Base-by-base conservation (phyloP, 2,329 filamentous ascomycete genomes). In the Diplodia mutila region DNA sequence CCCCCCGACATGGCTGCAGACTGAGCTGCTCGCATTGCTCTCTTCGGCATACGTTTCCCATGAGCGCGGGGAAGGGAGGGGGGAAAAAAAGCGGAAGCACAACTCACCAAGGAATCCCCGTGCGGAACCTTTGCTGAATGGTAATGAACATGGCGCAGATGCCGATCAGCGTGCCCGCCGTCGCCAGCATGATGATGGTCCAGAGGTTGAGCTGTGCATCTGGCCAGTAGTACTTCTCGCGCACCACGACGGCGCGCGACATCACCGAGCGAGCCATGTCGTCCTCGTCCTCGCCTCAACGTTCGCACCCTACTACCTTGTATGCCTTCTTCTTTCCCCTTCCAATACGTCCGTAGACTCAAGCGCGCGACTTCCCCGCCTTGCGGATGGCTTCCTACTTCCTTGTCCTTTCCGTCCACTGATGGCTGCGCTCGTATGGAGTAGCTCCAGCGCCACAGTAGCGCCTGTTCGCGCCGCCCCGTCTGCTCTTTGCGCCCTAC, bases 121-220 rank as follows among this genome's bases (percentile, higher is more conserved):
- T 72, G 29, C 80, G 73, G 75, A 89, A 80, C 52, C 84, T 81
- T 48, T 83, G 79, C 76, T 90, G 87, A 25, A 88, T 84, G 2
- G 78, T 72, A 75, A 89, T 85, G 72, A 90, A 89, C 76, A 84
- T 84, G 21, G 86, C 84, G 73, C 86, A 88, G 52, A 90, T 83
- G 8, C 87, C 87, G 1, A 89, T 78, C 66, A 87, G 84, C 64
- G 84, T 84, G 29, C 85, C 82, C 12, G 86, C 86, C 1, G 85
- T 84, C 0, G 83, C 84, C 18, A 89, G 80, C 75, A 89, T 87
- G 71, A 89, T 80, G 71, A 89, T 84, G 65, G 87, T 85, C 87
- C 87, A 90, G 73, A 88, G 77, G 73, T 89, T 89, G 71, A 90
- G 82, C 73, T 89, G 87, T 59, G 86, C 80, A 76, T 89, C 87